These are phyloP conservation scores for Actinomortierella ambigua DNA, from an alignment of 371 early-diverging fungal genomes.

Conservation along the genomic window DNA sequence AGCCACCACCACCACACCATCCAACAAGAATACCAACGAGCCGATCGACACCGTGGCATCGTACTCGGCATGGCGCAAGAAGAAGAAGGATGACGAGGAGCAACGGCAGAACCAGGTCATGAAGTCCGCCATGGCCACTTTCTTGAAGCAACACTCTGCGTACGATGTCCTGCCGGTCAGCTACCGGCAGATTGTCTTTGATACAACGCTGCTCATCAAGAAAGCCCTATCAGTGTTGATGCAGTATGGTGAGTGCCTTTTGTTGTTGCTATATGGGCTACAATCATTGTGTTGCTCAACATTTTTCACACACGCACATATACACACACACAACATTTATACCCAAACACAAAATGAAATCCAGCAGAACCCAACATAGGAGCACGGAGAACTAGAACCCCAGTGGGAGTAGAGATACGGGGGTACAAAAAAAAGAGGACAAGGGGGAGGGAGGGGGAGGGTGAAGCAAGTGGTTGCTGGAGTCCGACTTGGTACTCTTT, in stretches of 20 bases:
- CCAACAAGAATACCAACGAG: constrained; percentile 5
- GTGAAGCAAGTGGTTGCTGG: no score
- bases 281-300: not conserved
- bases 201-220: constrained; percentile 87
- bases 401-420: no score
- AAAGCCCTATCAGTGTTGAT: constrained; percentile 91
- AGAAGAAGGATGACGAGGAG: constrained; percentile 38
- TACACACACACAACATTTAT: no score
- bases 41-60: constrained; percentile 41
- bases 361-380: no score
- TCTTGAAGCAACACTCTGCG: constrained; percentile 79
- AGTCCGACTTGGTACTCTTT: no score
- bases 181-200: constrained; percentile 90
- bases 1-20: not conserved
- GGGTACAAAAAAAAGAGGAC: no score
- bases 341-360: no score
- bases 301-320: constrained; percentile 4
- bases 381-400: no score
- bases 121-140: constrained; percentile 59
- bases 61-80: constrained; percentile 42
- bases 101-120: constrained; percentile 20
- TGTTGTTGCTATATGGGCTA: not conserved
- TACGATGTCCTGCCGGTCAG: constrained; percentile 92
- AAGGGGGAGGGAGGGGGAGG: no score
- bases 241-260: constrained; percentile 77